Evolutionary conservation across 2,329 filamentous ascomycete genomes (phyloP), one percentile per base, ranked within the genome.

Genomic region (Myriosclerotinia curreyana): DNA sequence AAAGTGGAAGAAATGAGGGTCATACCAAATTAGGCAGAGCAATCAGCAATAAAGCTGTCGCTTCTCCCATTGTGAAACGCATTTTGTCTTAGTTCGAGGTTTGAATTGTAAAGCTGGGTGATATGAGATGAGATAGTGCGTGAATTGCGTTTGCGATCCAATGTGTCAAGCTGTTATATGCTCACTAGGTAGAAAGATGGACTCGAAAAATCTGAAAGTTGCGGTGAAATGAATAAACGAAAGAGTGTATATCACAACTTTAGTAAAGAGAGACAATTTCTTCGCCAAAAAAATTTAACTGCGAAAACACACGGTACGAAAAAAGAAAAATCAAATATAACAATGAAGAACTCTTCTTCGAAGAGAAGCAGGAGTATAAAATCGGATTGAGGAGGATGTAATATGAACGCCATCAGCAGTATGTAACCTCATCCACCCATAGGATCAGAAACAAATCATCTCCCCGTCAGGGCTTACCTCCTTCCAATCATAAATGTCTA

Each of bases 11-110:
- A 31, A 31, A 31, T 4, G 28, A 14, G 40, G 17, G 25, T 15
- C 40, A 17, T 20, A 62, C 60, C 15, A 62, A 36, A 3, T 25
- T 38, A 11, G 60, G 60, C 3, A 62, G 6, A 48, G 60, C 51
- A 48, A 62, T 15, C 7, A 62, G 15, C 40, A 62, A 15, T 15
- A 62, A 25, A 2, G 28, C 50, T 38, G 50, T n/a, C 4, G 40
- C 38, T 62, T 62, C 51, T 48, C 38, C 28, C 0, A 25, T 28
- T 7, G 60, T 62, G 31, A 62, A 22, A 54, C 42, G 60, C 60
- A 62, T 62, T 5, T 62, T 55, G 25, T 15, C 9, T 1, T 15
- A 12, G 2, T 9, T 42, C 17, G 40, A 6, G 4, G 1, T 5
- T 42, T 17, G 11, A 22, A 2, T 31, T 22, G 17, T 17, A 15